Percentiles rank a stretch among this genome's conserved stretches.
phyloP scores from a whole-genome alignment of 2,329 filamentous ascomycete genomes.

The Verticillium nubilum region DNA sequence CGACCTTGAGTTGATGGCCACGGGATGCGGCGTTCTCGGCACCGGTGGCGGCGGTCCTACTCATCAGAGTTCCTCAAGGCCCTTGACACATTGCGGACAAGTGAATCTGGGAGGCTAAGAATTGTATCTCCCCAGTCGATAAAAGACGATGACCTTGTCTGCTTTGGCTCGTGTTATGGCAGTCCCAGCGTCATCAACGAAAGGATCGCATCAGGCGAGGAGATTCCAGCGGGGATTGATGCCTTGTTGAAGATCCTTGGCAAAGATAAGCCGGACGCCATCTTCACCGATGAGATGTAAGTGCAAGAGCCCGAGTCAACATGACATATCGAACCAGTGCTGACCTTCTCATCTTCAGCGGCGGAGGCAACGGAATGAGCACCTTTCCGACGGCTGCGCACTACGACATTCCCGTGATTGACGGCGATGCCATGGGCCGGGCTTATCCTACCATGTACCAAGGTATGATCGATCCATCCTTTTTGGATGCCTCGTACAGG shows the following conservation, averaged over 20 bases:
- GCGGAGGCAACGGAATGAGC: constrained; percentile 32
- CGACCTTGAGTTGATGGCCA: constrained; percentile 28
- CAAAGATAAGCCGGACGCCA: constrained; percentile 23
- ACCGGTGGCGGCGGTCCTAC: constrained; percentile 30
- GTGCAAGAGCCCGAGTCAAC: constrained; percentile 5
- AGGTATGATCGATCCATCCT: constrained; percentile 10
- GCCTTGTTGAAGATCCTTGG: constrained; percentile 25
- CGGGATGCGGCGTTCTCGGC: constrained; percentile 28
- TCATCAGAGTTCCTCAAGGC: constrained; percentile 38
- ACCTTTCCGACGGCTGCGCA: constrained; percentile 24
- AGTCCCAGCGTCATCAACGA: constrained; percentile 35
- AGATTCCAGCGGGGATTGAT: constrained; percentile 30
- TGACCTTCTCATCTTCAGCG: too few relatives aligned
- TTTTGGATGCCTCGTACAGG: not conserved
- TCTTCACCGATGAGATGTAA: constrained; percentile 32
- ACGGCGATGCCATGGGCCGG: constrained; percentile 31
- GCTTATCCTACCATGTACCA: constrained; percentile 32
- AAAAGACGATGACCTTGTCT: constrained; percentile 30
- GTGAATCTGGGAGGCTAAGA: constrained; percentile 27
- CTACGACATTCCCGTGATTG: constrained; percentile 29
- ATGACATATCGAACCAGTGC: not conserved
- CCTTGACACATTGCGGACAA: constrained; percentile 28
- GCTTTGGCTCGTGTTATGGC: constrained; percentile 39
- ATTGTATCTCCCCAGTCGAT: constrained; percentile 31
- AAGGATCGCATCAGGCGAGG: constrained; percentile 26